Conservation (phyloP, 768 basidiomycete species). For the Suillus cothurnatus region DNA sequence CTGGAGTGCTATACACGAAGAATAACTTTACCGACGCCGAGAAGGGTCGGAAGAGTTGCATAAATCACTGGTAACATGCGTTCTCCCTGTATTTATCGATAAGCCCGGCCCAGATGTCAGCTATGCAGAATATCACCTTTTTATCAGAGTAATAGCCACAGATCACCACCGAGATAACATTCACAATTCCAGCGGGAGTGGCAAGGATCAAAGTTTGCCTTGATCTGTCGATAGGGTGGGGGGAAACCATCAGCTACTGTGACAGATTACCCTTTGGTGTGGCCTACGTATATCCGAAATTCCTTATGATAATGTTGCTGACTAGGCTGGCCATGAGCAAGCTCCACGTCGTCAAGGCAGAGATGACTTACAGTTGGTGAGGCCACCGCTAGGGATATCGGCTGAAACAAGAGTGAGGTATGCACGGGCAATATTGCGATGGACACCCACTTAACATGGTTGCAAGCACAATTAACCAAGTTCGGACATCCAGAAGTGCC, state of each 20-base stretch:
- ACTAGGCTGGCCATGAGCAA: conserved; percentile 9
- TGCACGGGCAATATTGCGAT: background rate
- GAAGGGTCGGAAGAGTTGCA: conserved; percentile 22
- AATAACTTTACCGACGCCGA: conserved; percentile 16
- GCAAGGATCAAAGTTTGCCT: conserved; percentile 26
- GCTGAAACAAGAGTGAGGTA: conserved; percentile 13
- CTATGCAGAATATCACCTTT: conserved; percentile 11
- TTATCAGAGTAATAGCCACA: conserved; percentile 27
- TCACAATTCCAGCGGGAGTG: conserved; percentile 25
- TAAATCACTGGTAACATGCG: conserved; percentile 26
- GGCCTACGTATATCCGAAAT: conserved; percentile 24
- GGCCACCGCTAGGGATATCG: conserved; percentile 24
- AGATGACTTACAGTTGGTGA: conserved; percentile 18
- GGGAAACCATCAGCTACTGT: background rate
- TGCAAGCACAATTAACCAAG: conserved; percentile 31
- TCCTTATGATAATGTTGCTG: conserved; percentile 25
- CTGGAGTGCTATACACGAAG: background rate
- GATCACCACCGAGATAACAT: conserved; percentile 20
- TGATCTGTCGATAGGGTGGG: conserved; percentile 8
- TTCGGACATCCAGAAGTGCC: conserved; percentile 27
- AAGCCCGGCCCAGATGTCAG: background rate
- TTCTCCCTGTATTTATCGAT: conserved; percentile 12
- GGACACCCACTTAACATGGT: conserved; percentile 23
- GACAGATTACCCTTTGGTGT: background rate
- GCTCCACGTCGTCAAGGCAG: conserved; percentile 2